phyloP scores from a whole-genome alignment of 306 rosid species.

The Cucurbita argyrosperma region DNA sequence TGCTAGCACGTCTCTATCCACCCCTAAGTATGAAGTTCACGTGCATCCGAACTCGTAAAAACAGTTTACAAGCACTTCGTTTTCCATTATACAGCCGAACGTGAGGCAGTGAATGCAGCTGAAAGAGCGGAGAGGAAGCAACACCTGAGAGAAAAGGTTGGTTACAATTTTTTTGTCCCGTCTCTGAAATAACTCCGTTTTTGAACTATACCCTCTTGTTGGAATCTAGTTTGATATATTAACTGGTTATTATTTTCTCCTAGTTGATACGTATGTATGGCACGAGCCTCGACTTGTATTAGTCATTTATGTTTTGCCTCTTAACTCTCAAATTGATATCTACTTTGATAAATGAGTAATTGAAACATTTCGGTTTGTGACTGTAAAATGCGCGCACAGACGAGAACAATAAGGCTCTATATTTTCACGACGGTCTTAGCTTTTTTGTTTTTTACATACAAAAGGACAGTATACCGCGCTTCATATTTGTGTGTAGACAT shows the following conservation, averaged over 20 bases:
- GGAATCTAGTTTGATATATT: background rate
- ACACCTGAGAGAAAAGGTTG: slow-evolving; percentile 70
- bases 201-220: background rate
- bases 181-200: background rate
- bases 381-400: no score
- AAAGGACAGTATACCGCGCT: no score
- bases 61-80: background rate
- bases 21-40: background rate
- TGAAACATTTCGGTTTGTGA: no score
- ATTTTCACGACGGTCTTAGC: no score
- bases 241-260: background rate
- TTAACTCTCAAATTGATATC: no score
- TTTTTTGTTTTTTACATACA: no score
- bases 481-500: background rate
- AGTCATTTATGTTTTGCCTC: no score
- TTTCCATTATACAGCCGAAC: slow-evolving; percentile 42
- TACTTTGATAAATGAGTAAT: no score
- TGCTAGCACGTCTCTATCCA: no score
- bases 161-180: background rate
- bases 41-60: background rate
- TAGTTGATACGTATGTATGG: background rate
- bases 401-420: no score
- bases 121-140: slow-evolving; percentile 89
- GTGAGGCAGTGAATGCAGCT: slow-evolving; percentile 85
- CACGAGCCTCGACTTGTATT: background rate